These are phyloP conservation scores for Eucalyptus grandis DNA, from an alignment of 345 rosid species.

Conservation along the genomic window DNA sequence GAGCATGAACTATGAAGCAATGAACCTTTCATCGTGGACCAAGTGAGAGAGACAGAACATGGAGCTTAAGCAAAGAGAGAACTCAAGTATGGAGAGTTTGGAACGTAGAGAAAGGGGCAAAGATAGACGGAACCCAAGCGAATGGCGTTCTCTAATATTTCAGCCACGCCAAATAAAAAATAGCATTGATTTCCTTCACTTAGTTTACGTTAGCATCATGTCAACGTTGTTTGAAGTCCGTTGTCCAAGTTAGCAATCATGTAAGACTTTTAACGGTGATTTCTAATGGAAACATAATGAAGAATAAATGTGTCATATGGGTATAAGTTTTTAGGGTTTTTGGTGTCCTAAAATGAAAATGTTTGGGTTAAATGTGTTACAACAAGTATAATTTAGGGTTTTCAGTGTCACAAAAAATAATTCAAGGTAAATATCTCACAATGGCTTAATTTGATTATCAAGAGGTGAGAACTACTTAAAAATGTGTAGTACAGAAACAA, in stretches of 20 bases:
- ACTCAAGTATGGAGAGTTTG: background rate
- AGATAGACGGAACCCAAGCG: background rate
- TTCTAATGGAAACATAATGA: too few species aligned
- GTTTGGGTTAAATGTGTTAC: background rate
- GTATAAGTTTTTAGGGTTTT: background rate
- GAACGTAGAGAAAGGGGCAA: background rate
- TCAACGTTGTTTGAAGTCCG: background rate
- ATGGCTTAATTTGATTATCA: fast-evolving
- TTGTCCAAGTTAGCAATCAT: background rate
- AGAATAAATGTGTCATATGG: fast-evolving
- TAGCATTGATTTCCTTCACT: background rate
- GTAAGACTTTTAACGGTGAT: background rate
- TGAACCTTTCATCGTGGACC: background rate
- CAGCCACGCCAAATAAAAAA: background rate
- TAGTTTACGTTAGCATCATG: background rate
- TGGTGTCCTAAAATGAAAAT: too few species aligned
- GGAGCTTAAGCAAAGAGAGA: background rate
- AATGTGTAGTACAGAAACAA: background rate
- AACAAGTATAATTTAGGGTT: too few species aligned
- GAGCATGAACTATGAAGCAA: background rate
- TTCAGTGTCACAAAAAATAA: fast-evolving
- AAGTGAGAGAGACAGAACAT: background rate
- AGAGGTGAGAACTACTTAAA: background rate
- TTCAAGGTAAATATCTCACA: fast-evolving
- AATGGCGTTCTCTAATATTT: background rate